Conservation (phyloP, 2,329 filamentous ascomycete genomes). For the Fusarium sp. region DNA sequence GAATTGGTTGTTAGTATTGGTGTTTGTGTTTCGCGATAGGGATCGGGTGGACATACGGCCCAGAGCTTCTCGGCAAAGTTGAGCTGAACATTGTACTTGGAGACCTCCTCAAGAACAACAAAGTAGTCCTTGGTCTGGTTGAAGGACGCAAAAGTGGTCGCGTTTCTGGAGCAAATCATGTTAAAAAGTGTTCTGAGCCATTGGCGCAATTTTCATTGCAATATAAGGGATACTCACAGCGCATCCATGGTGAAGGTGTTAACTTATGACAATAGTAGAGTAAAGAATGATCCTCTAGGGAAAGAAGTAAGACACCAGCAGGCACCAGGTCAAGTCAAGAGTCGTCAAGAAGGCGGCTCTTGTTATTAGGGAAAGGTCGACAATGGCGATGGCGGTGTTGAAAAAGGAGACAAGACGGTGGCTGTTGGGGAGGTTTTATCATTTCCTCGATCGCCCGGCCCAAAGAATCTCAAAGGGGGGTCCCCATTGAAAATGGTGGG, state of each 20-base stretch:
- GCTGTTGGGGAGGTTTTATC: constrained; percentile 49
- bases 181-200: constrained; percentile 33
- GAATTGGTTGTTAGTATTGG: constrained; percentile 30
- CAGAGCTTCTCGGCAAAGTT: constrained; percentile 89
- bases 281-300: constrained; percentile 6
- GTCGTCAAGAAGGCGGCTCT: constrained; percentile 38
- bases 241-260: constrained; percentile 38
- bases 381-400: constrained; percentile 42
- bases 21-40: constrained; percentile 11
- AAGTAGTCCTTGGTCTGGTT: constrained; percentile 65
- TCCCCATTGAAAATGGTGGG: constrained; percentile 31
- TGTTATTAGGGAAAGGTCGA: constrained; percentile 27
- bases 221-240: constrained; percentile 43
- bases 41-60: constrained; percentile 68
- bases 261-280: constrained; percentile 18
- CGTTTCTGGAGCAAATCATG: constrained; percentile 55
- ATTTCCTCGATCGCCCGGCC: constrained; percentile 43
- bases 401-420: constrained; percentile 39
- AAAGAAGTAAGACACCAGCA: constrained; percentile 29
- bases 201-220: constrained; percentile 18
- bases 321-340: constrained; percentile 37
- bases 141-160: constrained; percentile 62
- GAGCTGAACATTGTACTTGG: constrained; percentile 83
- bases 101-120: constrained; percentile 70
- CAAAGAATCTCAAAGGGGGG: constrained; percentile 35